These are phyloP conservation scores for Alternaria brassicae DNA, from an alignment of 2,329 filamentous ascomycete genomes.

Conservation along the genomic window DNA sequence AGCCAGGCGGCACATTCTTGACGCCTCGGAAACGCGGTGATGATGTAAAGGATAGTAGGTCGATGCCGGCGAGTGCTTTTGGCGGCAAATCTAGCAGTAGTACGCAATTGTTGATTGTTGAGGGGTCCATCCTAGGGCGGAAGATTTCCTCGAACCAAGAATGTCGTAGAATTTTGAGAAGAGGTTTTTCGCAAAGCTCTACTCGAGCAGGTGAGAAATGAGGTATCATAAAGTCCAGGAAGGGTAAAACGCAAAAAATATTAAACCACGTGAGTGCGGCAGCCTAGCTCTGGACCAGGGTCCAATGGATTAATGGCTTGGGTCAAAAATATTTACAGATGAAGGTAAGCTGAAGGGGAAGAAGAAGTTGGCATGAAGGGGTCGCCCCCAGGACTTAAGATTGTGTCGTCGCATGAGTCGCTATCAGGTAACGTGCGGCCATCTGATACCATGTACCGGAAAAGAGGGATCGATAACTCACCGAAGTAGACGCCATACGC, in stretches of 20 bases:
- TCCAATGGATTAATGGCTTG: not conserved
- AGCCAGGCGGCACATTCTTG: constrained; percentile 63
- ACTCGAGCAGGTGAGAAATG: constrained; percentile 24
- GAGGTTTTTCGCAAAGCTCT: constrained; percentile 22
- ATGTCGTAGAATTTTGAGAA: constrained; percentile 46
- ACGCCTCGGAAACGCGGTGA: constrained; percentile 68
- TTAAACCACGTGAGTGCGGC: constrained; percentile 20
- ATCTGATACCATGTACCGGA: constrained; percentile 15
- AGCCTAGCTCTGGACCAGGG: constrained; percentile 3
- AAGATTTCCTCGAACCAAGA: constrained; percentile 46
- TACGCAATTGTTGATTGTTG: constrained; percentile 45
- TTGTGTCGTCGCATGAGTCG: constrained; percentile 12
- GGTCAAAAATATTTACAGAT: not conserved
- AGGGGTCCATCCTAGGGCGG: constrained; percentile 44
- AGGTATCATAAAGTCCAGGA: constrained; percentile 27
- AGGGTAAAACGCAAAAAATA: constrained; percentile 18
- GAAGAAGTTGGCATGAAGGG: not conserved
- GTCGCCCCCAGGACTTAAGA: not conserved
- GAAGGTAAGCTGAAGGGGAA: not conserved
- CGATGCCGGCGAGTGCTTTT: constrained; percentile 61
- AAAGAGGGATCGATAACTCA: constrained; percentile 23
- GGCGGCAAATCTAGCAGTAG: constrained; percentile 56
- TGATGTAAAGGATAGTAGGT: constrained; percentile 67
- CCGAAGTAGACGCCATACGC: constrained; percentile 24
- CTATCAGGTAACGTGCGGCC: constrained; percentile 20